These are phyloP conservation scores for Biscutella laevigata DNA, from an alignment of 441 rosid species.

Conservation along the genomic window DNA sequence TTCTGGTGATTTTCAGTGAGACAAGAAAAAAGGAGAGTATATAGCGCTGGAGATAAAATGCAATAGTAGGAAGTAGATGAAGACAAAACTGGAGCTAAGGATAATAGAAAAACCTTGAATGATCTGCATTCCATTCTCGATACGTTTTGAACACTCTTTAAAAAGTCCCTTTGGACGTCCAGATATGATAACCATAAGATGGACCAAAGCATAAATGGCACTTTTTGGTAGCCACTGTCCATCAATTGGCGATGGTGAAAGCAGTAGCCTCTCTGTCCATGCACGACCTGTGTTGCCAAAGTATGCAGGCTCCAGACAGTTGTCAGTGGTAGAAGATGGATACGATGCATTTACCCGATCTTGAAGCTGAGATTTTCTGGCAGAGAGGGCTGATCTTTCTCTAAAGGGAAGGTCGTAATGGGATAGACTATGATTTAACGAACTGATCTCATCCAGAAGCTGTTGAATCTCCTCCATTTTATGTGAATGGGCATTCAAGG, in stretches of 20 bases:
- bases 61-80: neutral
- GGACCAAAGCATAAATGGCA: slow-evolving; percentile 82
- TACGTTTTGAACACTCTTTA: slow-evolving; percentile 84
- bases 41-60: neutral
- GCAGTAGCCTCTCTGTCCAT: slow-evolving; percentile 59
- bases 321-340: slow-evolving; percentile 28
- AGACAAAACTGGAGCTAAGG: neutral
- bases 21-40: neutral
- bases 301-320: slow-evolving; percentile 48
- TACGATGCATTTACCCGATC: slow-evolving; percentile 37
- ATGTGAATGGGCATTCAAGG: slow-evolving; percentile 67
- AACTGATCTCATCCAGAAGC: slow-evolving; percentile 50
- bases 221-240: slow-evolving; percentile 94
- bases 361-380: slow-evolving; percentile 48
- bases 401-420: slow-evolving; percentile 49
- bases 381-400: slow-evolving; percentile 53
- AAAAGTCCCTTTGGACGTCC: slow-evolving; percentile 93
- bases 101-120: slow-evolving; percentile 46
- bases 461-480: slow-evolving; percentile 40
- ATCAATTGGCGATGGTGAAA: slow-evolving; percentile 79
- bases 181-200: slow-evolving; percentile 75
- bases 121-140: slow-evolving; percentile 70
- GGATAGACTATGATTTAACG: slow-evolving; percentile 62
- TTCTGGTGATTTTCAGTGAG: neutral
- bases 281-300: slow-evolving; percentile 47